phyloP scores from a whole-genome alignment of 495 filamentous ascomycete species.

The Tuber umbilicatum region DNA sequence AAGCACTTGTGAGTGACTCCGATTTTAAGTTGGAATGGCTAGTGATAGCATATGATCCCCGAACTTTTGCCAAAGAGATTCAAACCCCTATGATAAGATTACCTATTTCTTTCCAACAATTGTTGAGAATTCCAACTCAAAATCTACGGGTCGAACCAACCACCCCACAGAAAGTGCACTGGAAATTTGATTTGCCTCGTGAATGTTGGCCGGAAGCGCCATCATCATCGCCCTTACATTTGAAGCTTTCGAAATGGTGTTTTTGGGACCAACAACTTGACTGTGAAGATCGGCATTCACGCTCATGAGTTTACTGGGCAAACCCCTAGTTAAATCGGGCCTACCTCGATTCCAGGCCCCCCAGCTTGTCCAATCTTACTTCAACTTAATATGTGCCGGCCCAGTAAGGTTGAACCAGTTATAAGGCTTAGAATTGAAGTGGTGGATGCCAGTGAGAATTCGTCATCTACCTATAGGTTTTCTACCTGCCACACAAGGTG shows the following conservation, averaged over 20 bases:
- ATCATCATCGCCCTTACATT: not conserved
- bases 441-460: accelerated
- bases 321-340: too few relatives aligned
- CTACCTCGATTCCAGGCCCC: not conserved
- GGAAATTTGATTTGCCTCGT: not conserved
- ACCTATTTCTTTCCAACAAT: not conserved
- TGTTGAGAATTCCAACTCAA: not conserved
- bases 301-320: too few relatives aligned
- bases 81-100: not conserved
- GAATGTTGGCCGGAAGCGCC: not conserved
- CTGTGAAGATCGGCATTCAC: too few relatives aligned
- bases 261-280: too few relatives aligned
- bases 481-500: not conserved
- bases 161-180: not conserved
- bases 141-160: not conserved
- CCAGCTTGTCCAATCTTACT: not conserved
- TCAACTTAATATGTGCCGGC: not conserved
- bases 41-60: not conserved
- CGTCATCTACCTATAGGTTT: not conserved
- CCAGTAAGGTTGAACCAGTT: too few relatives aligned
- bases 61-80: not conserved
- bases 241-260: not conserved
- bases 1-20: too few relatives aligned
- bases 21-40: too few relatives aligned
- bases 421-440: not conserved